Evolutionary conservation across 768 basidiomycete genomes (phyloP).

Genomic region (Pleurotus salmoneostramineus): DNA sequence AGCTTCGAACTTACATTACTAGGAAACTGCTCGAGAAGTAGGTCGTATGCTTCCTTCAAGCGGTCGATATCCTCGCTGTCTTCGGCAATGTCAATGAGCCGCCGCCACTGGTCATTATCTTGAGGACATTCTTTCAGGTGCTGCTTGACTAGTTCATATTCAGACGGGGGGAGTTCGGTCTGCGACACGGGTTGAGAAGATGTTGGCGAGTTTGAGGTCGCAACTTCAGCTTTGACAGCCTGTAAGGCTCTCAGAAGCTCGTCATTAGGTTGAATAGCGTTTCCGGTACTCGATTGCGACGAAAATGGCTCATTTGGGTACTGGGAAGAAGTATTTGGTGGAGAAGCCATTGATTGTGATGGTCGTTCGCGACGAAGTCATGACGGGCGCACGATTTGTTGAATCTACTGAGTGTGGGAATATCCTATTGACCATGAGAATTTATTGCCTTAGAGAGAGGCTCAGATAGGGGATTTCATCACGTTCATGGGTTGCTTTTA

Average conservation of each 20-base stretch:
- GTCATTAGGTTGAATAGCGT: slow-evolving; percentile 8
- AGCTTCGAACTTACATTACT: slow-evolving; percentile 71
- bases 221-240: slow-evolving; percentile 4
- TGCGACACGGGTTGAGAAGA: slow-evolving; percentile 21
- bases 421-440: too few relatives aligned
- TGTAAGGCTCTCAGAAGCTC: slow-evolving; percentile 10
- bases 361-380: too few relatives aligned
- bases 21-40: slow-evolving; percentile 79
- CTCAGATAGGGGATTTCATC: too few relatives aligned
- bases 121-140: slow-evolving; percentile 65
- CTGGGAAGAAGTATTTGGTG: slow-evolving; percentile 2
- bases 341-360: slow-evolving; percentile 8
- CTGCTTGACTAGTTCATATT: slow-evolving; percentile 62
- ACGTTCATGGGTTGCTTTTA: too few relatives aligned
- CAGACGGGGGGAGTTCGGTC: slow-evolving; percentile 44
- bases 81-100: slow-evolving; percentile 75
- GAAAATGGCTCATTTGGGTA: background rate
- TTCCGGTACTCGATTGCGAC: background rate
- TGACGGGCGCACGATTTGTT: too few relatives aligned
- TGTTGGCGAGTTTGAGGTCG: slow-evolving; percentile 16
- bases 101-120: slow-evolving; percentile 77
- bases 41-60: slow-evolving; percentile 80
- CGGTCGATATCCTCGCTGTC: slow-evolving; percentile 72
- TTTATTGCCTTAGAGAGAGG: too few relatives aligned
- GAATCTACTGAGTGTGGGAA: too few relatives aligned